Conservation (phyloP, 2,329 filamentous ascomycete species). For the Coniochaeta sp. region DNA sequence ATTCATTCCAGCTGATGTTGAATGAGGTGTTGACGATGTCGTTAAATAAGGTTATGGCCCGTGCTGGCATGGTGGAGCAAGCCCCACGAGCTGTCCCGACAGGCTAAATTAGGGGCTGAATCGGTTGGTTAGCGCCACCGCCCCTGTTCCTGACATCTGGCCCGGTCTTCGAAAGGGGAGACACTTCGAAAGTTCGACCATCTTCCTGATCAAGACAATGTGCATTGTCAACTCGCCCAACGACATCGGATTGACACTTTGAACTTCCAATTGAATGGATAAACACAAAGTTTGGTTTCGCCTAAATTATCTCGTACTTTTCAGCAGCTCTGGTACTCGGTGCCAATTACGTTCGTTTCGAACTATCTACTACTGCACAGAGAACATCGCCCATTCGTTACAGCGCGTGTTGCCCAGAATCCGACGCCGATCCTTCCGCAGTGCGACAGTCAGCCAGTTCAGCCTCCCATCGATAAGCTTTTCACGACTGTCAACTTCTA, state of each 20-base stretch:
- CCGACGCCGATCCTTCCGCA: neutral
- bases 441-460: too few species aligned
- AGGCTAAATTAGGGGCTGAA: constrained; percentile 1
- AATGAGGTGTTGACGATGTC: too few species aligned
- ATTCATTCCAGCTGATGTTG: too few species aligned
- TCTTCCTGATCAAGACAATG: neutral
- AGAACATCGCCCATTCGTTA: constrained; percentile 4
- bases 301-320: neutral
- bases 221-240: neutral
- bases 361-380: too few species aligned
- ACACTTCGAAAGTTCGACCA: neutral
- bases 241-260: too few species aligned
- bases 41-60: neutral
- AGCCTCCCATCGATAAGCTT: neutral
- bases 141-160: constrained; percentile 1
- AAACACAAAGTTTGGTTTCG: too few species aligned
- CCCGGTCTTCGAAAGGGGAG: neutral
- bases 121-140: neutral
- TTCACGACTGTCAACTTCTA: neutral
- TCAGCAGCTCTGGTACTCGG: constrained; percentile 32
- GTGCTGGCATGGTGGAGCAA: neutral
- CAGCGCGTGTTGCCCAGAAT: neutral
- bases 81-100: neutral
- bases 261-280: too few species aligned
- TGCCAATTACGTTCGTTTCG: constrained; percentile 48